A percentile compares a stretch with the other conserved stretches of the same genome.
Evolutionary conservation across 192 early-diverging fungal species (phyloP).

Genomic region (Paraglomus brasilianum): DNA sequence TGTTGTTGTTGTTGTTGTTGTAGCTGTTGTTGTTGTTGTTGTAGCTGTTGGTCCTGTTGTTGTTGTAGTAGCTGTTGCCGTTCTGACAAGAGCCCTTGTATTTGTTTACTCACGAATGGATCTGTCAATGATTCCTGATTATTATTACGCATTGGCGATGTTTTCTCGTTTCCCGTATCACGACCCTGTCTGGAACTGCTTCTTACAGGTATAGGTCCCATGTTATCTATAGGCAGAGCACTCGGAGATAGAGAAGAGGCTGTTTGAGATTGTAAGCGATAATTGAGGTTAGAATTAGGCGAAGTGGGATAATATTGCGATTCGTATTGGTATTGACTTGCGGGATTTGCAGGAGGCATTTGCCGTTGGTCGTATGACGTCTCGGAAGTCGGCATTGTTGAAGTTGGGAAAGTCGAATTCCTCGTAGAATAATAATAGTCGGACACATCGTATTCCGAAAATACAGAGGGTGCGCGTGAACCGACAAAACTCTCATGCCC

Average conservation of each 20-base stretch:
- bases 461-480: background rate
- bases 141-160: too few relatives aligned
- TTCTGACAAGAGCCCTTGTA: background rate
- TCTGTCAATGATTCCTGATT: background rate
- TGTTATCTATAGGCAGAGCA: too few relatives aligned
- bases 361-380: background rate
- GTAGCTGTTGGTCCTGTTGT: slow-evolving; percentile 24
- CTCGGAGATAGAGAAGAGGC: too few relatives aligned
- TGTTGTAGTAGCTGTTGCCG: background rate
- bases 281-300: too few relatives aligned
- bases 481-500: background rate
- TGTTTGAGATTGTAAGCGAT: too few relatives aligned
- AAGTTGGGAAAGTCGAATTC: too few relatives aligned
- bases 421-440: background rate
- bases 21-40: slow-evolving; percentile 21
- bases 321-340: too few relatives aligned
- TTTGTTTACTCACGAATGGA: background rate
- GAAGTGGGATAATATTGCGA: too few relatives aligned
- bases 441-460: slow-evolving; percentile 1
- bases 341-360: too few relatives aligned
- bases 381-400: background rate
- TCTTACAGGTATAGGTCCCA: too few relatives aligned
- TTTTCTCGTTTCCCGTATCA: too few relatives aligned
- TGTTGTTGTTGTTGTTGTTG: background rate
- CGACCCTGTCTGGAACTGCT: too few relatives aligned